Percentiles rank a stretch among this genome's conserved stretches.
phyloP scores from a whole-genome alignment of 768 basidiomycete genomes.

The Neoboletus subvelutipes region DNA sequence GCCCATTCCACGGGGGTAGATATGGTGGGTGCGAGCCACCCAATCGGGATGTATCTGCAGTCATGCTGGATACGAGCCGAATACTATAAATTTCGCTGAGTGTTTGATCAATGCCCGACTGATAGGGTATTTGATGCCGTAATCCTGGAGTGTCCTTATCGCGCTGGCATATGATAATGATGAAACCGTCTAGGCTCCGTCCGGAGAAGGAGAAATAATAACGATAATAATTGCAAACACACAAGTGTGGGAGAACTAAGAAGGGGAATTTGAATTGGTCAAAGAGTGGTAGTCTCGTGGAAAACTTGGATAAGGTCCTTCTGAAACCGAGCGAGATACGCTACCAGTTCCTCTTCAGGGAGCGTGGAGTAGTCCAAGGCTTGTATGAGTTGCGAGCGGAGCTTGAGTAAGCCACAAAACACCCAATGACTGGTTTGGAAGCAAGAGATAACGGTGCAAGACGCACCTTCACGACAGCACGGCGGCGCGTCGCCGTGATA shows the following conservation, averaged over 20 bases:
- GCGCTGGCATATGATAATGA: constrained; percentile 16
- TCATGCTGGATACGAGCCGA: background rate
- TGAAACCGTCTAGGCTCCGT: background rate
- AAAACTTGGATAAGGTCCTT: constrained; percentile 60
- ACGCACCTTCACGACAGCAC: constrained; percentile 64
- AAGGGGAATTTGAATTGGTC: constrained; percentile 1
- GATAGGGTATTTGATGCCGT: constrained; percentile 5
- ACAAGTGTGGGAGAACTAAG: background rate
- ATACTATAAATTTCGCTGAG: background rate
- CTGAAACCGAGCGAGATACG: constrained; percentile 69
- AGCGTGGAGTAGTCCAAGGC: constrained; percentile 70
- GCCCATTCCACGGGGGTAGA: constrained; percentile 14
- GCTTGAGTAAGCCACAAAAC: constrained; percentile 39
- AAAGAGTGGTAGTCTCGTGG: constrained; percentile 24
- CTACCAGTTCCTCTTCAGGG: constrained; percentile 65
- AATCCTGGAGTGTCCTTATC: constrained; percentile 7
- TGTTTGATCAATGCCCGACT: background rate
- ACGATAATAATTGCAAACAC: constrained; percentile 6
- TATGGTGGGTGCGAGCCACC: constrained; percentile 11
- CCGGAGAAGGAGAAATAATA: background rate
- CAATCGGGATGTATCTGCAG: constrained; percentile 11
- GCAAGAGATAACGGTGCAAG: background rate
- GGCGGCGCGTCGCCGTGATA: constrained; percentile 59
- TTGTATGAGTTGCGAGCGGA: constrained; percentile 73
- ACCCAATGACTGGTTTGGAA: background rate